Percentiles rank a stretch among this genome's conserved stretches.
phyloP scores from a whole-genome alignment of 2,329 filamentous ascomycete species.

The Clonostachys sp. region DNA sequence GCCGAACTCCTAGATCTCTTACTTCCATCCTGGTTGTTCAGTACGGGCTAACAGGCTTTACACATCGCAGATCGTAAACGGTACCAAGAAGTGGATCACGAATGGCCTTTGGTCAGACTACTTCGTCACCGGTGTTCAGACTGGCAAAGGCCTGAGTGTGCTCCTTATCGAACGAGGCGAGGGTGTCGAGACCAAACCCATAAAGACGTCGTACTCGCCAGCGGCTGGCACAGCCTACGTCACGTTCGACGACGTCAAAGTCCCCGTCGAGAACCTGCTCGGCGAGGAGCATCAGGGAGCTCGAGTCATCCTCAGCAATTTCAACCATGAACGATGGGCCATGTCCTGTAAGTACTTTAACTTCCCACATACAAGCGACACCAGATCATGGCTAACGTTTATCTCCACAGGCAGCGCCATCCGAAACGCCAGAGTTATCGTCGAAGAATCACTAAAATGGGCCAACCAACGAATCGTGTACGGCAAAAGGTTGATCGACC shows the following conservation, averaged over 20 bases:
- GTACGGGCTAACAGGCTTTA: background rate
- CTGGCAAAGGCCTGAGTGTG: constrained; percentile 74
- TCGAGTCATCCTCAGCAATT: constrained; percentile 78
- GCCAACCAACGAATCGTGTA: constrained; percentile 82
- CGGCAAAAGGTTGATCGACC: constrained; percentile 74
- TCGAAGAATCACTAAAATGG: constrained; percentile 87
- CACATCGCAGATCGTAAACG: constrained; percentile 49
- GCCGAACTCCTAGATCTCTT: constrained; percentile 19
- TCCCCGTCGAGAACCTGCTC: constrained; percentile 72
- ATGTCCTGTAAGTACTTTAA: constrained; percentile 53
- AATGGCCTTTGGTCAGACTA: constrained; percentile 79
- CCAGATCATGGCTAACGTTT: background rate
- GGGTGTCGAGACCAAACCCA: constrained; percentile 70
- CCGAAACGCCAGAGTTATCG: constrained; percentile 61
- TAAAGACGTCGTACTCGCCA: constrained; percentile 79
- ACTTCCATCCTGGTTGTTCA: background rate
- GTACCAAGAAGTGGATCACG: constrained; percentile 83
- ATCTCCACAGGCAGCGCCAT: constrained; percentile 43
- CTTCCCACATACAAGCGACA: constrained; percentile 3
- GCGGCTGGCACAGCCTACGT: constrained; percentile 75
- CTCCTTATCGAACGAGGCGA: constrained; percentile 70
- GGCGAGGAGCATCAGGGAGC: constrained; percentile 85
- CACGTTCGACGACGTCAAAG: constrained; percentile 83
- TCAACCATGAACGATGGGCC: constrained; percentile 82
- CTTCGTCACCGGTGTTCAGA: constrained; percentile 77